Evolutionary conservation across 345 rosid genomes (phyloP).

Genomic region (Alliaria petiolata): DNA sequence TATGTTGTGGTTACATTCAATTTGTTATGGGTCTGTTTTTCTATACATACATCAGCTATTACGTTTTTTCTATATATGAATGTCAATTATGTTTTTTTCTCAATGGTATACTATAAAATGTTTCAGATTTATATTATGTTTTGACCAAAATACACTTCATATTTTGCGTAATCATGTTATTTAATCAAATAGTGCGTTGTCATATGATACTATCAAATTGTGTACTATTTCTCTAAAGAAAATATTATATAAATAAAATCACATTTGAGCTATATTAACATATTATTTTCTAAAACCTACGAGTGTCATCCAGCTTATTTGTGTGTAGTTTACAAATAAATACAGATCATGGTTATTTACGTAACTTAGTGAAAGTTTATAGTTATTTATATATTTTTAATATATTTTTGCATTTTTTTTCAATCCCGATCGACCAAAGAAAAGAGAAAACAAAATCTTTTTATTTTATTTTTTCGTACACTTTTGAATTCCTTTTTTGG

Average conservation of each 20-base stretch:
- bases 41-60: too few species aligned
- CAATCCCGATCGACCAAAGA: too few species aligned
- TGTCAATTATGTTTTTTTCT: background rate
- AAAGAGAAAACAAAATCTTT: too few species aligned
- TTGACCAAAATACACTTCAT: background rate
- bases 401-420: too few species aligned
- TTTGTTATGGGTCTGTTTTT: background rate
- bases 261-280: background rate
- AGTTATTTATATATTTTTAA: background rate
- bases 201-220: background rate
- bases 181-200: too few species aligned
- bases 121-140: background rate
- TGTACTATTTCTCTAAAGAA: too few species aligned
- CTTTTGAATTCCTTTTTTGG: background rate
- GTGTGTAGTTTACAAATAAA: background rate
- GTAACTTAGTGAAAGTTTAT: background rate
- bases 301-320: background rate
- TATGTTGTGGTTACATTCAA: background rate
- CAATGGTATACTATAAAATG: background rate
- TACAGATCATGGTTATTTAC: background rate
- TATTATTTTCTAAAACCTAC: background rate
- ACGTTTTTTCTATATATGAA: too few species aligned
- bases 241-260: background rate
- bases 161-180: background rate
- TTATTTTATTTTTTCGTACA: constrained; percentile 10